Base-by-base conservation (phyloP, 495 filamentous ascomycete species). In the Penicillium argentinense region DNA sequence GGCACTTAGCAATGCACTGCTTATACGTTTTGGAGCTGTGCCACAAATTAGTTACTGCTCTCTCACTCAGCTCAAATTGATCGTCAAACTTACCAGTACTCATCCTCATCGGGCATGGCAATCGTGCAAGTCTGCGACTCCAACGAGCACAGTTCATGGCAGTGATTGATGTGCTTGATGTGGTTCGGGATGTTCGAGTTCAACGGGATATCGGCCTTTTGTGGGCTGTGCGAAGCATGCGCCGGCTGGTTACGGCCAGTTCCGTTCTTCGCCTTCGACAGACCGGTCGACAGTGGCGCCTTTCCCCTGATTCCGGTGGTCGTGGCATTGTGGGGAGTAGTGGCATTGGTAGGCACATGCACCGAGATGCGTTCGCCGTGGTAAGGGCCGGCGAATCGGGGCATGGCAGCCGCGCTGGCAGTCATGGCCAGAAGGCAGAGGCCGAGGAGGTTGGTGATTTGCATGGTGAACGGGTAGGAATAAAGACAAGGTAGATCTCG, bases 61-160 rank as follows among this genome's bases (percentile, higher is more conserved):
- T 16, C n/a, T n/a, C n/a, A 25, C 22, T 12, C 5, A n/a, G 11
- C 23, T 13, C 17, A 27, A 34, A 3, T 25, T 13, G 26, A 36
- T 25, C 14, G 29, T 18, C 12, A 14, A 25, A 52, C 58, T 50
- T 40, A 67, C 65, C 65, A 68, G 28, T 53, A 66, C 22, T 42
- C 32, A 33, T 66, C 54, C 37, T 64, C 63, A 11, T 62, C 39
- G 0, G 65, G 63, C 13, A 63, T 38, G 16, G 63, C 60, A 46
- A 64, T 39, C 3, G 49, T 54, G 33, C 63, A 68, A 6, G 60
- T 52, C 41, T 64, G 54, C 3, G 59, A 38, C 26, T 50, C 39
- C 36, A 68, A 32, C 6, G 57, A 61, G 25, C 64, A 68, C 32
- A 64, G 11, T 33, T 62, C 57, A n/a, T 53, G 37, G 37, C 64